Base-by-base conservation (phyloP, 1,284 basidiomycete species). In the Rhodotorula sp. region DNA sequence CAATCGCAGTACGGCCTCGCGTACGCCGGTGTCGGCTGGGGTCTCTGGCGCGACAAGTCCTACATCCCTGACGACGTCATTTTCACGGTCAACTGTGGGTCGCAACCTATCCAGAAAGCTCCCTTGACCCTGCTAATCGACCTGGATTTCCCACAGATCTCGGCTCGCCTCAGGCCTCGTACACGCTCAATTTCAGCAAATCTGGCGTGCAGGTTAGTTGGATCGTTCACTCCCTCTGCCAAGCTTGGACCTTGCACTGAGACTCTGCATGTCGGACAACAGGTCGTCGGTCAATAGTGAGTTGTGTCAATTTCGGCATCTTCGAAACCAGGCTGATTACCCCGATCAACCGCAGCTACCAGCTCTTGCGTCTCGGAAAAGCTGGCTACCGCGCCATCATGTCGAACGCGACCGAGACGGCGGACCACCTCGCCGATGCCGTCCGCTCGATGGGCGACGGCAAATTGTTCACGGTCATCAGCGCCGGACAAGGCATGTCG, bases 151-250 rank as follows among this genome's bases (percentile, higher is more conserved):
- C 14, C 18, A 51, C 49, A 57, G 57, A 67, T 47, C 58, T 72
- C 62, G 73, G 65, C 23, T 43, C 51, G 26, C 70, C 63, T 0
- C 76, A 75, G 46, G 76, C 77, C 16, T 75, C 72, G 5, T 80
- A 80, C 71, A 81, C 80, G 3, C 76, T 81, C 67, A 81, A 81
- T 71, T 82, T 82, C 70, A 76, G 71, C 16, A 81, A 81, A 64
- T 71, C 70, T 7, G 80, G 76, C 2, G 72, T 79, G 1, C 80
- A 81, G 49, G 49, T 51, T 10, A 43, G 39, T 14, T 3, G 39
- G 1, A 43, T 1, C 49, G 20, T 51, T 51, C 3, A 23, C 20
- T 6, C 10, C 39, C 1, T 1, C 39, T 43, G 39, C 39, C 39
- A 43, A 43, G 39, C 10, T 43, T 3, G 39, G 39, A 43, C 39